phyloP scores from a whole-genome alignment of 768 basidiomycete genomes.

The Amanita exitialis region DNA sequence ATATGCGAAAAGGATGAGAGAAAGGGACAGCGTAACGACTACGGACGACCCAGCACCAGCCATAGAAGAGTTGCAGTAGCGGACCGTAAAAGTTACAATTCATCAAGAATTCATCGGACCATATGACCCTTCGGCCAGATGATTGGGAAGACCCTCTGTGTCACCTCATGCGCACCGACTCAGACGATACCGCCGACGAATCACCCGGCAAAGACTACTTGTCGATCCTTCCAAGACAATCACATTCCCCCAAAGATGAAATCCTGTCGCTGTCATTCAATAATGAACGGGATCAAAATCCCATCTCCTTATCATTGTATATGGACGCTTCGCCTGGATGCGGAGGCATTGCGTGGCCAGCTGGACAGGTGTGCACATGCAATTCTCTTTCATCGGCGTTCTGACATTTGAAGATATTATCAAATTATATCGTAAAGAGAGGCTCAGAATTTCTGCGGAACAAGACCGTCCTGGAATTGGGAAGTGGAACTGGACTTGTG shows the following conservation, averaged over 20 bases:
- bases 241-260: constrained; percentile 37
- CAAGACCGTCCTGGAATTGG: constrained; percentile 69
- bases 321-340: constrained; percentile 84
- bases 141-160: constrained; percentile 42
- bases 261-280: constrained; percentile 35
- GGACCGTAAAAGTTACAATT: no score
- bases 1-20: constrained; percentile 53
- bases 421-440: constrained; percentile 59
- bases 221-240: constrained; percentile 42
- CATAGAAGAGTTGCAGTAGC: no score
- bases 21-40: constrained; percentile 23
- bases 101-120: no score
- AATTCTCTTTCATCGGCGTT: constrained; percentile 1
- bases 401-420: constrained; percentile 49
- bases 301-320: constrained; percentile 38
- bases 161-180: constrained; percentile 35
- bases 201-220: constrained; percentile 18
- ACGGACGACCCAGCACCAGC: neutral
- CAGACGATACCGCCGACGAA: constrained; percentile 17
- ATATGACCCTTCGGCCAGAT: constrained; percentile 9
- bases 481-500: constrained; percentile 90
- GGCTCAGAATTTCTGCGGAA: constrained; percentile 38
- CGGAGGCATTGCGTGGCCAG: constrained; percentile 89
- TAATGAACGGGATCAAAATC: constrained; percentile 13
- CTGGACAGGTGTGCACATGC: constrained; percentile 61